These are phyloP conservation scores for Irpex lacteus DNA, from an alignment of 1,284 basidiomycete genomes.

Conservation along the genomic window DNA sequence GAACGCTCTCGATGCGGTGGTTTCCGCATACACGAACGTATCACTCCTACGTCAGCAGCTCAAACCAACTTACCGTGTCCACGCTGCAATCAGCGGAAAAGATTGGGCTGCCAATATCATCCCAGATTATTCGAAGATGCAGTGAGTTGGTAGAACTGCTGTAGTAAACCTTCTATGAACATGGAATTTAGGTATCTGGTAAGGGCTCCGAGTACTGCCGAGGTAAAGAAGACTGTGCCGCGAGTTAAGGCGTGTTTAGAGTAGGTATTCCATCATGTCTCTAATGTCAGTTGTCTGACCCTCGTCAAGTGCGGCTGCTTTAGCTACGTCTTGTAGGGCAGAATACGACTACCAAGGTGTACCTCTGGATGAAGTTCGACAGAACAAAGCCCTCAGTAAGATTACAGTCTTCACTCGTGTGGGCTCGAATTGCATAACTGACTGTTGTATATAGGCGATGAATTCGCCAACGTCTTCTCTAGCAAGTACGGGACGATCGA, in stretches of 20 bases:
- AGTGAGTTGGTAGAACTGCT: conserved; percentile 21
- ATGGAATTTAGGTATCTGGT: conserved; percentile 8
- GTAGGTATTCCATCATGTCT: not conserved
- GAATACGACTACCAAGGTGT: conserved; percentile 35
- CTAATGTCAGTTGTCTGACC: not conserved
- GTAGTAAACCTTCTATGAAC: not conserved
- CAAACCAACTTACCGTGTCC: conserved; percentile 57
- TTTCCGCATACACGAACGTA: conserved; percentile 75
- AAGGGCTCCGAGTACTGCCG: conserved; percentile 10
- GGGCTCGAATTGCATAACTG: not conserved
- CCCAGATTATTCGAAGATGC: conserved; percentile 73
- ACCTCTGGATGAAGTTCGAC: conserved; percentile 49
- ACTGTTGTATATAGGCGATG: conserved; percentile 20
- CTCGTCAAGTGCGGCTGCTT: conserved; percentile 57
- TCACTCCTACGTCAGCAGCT: conserved; percentile 71
- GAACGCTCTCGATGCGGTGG: conserved; percentile 85
- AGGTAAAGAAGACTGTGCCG: conserved; percentile 10
- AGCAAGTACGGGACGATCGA: conserved; percentile 26
- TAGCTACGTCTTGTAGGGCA: conserved; percentile 67
- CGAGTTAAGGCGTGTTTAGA: conserved; percentile 3
- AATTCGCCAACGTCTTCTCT: conserved; percentile 25
- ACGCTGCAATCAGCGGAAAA: conserved; percentile 64
- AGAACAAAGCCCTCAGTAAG: conserved; percentile 60
- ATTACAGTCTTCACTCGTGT: not conserved
- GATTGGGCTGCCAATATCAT: conserved; percentile 75